Evolutionary conservation across 2,329 filamentous ascomycete species (phyloP), one percentile per base, ranked within the genome.

Genomic region (Rutstroemia sp.): DNA sequence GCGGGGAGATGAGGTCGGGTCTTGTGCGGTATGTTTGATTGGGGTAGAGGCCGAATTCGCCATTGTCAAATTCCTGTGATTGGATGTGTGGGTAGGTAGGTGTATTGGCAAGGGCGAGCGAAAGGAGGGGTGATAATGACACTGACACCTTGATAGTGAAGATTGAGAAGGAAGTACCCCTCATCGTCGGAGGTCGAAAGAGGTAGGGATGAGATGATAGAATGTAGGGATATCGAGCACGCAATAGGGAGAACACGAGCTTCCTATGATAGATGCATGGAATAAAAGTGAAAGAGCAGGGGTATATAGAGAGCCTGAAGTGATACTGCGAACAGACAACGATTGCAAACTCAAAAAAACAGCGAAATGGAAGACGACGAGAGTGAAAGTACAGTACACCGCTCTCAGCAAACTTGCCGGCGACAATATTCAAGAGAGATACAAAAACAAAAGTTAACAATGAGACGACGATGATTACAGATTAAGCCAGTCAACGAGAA

Each of bases 1-100:
- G 50, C 14, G 58, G 59, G 2, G 58, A 58, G 9, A 50, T 57
- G 27, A 70, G 61, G 16, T 68, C 54, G 5, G 67, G 60, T 9
- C 64, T 63, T 5, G 71, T 69, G 8, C 63, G 61, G 58, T 69
- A 73, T 2, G 63, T 65, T 34, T 69, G 65, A 39, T 67, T 67
- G 8, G 71, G 71, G 61, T 72, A 72, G 5, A 65, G 52, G 25
- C 71, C 72, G 41, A 67, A 70, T 1, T 62, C 60, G 18, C 67
- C 68, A 12, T 63, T 49, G 44, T 74, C 71, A 59, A 71, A 74
- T 6, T 60, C 58, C 30, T 59, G 59, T 9, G 54, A 57, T 25
- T 48, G 47, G 9, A 50, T 45, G 14, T 48, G 34, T 2, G 54
- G 54, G 45, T 46, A 45, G 12, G 5, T 46, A 30, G 23, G 8